phyloP scores from a whole-genome alignment of 2,329 filamentous ascomycete species.

The Bipolaris oryzae region DNA sequence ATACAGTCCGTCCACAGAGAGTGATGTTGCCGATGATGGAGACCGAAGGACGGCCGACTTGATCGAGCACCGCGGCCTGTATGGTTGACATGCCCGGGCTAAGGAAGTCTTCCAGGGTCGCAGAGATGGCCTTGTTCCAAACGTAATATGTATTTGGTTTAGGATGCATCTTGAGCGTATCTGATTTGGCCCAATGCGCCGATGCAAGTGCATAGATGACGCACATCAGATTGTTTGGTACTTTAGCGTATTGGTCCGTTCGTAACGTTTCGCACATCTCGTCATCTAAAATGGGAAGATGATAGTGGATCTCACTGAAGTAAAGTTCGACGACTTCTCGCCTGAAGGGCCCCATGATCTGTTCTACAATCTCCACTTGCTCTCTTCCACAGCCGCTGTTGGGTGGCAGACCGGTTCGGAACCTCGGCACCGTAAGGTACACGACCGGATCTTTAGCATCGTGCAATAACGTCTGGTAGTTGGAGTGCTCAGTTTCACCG shows the following conservation, averaged over 20 bases:
- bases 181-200: conserved; percentile 48
- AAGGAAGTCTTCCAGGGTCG: conserved; percentile 52
- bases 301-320: conserved; percentile 47
- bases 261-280: conserved; percentile 44
- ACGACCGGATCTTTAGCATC: conserved; percentile 50
- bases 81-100: conserved; percentile 51
- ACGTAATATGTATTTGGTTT: conserved; percentile 49
- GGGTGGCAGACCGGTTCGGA: conserved; percentile 53
- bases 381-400: conserved; percentile 44
- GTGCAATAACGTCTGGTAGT: conserved; percentile 59
- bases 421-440: conserved; percentile 56
- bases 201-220: conserved; percentile 48
- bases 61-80: conserved; percentile 49
- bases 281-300: conserved; percentile 51
- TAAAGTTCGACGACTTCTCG: conserved; percentile 54
- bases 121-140: conserved; percentile 52
- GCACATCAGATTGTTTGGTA: conserved; percentile 48
- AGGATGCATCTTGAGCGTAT: conserved; percentile 43
- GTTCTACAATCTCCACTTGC: conserved; percentile 51
- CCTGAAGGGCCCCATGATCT: conserved; percentile 49
- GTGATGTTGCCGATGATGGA: conserved; percentile 57
- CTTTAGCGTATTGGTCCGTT: conserved; percentile 41
- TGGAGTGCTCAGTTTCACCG: conserved; percentile 41
- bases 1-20: conserved; percentile 60
- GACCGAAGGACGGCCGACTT: conserved; percentile 50